A percentile compares a stretch with the other conserved stretches of the same genome.
Evolutionary conservation across 139 green algal species (phyloP).

Genomic region (Parachlorella kessleri): DNA sequence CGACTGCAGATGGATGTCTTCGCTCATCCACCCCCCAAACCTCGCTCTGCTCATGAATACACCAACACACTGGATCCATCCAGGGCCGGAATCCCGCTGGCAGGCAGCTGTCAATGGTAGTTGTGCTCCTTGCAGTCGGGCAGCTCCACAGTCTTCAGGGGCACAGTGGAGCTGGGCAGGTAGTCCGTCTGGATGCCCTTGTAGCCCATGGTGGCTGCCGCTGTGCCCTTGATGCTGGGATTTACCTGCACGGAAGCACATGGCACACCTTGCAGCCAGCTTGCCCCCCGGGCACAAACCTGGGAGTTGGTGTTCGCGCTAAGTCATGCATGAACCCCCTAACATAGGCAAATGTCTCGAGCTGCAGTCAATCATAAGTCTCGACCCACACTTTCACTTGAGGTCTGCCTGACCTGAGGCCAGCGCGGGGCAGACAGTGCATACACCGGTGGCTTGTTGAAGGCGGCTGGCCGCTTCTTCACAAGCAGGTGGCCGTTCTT

Average conservation of each 20-base stretch:
- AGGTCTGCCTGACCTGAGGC: conserved; percentile 6
- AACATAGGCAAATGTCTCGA: too few relatives aligned
- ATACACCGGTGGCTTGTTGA: not conserved
- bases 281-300: too few relatives aligned
- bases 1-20: too few relatives aligned
- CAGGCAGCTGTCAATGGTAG: conserved; percentile 14
- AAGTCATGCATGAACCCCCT: too few relatives aligned
- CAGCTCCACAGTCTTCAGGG: conserved; percentile 45
- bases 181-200: conserved; percentile 67
- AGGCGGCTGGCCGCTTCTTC: conserved; percentile 3
- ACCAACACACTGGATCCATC: too few relatives aligned
- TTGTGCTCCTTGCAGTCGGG: conserved; percentile 13
- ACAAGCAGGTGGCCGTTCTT: conserved; percentile 20
- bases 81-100: too few relatives aligned
- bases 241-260: conserved; percentile 25
- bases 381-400: too few relatives aligned
- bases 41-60: too few relatives aligned
- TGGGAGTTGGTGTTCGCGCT: too few relatives aligned
- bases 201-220: conserved; percentile 48
- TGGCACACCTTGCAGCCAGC: too few relatives aligned
- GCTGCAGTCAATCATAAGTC: too few relatives aligned
- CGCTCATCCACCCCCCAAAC: too few relatives aligned
- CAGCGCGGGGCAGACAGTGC: conserved; percentile 8
- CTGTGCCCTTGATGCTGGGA: conserved; percentile 8
- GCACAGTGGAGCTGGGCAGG: conserved; percentile 53